Percentiles rank a stretch among this genome's conserved stretches.
Conservation (phyloP, 371 early-diverging fungal species). For the Mucor saturninus region DNA sequence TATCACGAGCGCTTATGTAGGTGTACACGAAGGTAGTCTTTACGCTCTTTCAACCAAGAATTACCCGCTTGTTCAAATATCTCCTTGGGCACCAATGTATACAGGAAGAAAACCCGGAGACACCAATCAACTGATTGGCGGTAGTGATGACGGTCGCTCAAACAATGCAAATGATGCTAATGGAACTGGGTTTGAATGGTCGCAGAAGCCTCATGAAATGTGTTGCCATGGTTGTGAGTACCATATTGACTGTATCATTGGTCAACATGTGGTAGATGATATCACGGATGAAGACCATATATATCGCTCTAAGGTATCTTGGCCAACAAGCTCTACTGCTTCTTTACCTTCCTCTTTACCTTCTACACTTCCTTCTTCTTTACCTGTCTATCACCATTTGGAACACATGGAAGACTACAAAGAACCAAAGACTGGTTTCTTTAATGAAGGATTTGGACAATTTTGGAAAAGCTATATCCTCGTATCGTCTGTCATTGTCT, state of each 20-base stretch:
- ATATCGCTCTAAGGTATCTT: not conserved
- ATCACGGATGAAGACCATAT: constrained; percentile 8
- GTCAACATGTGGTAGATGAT: constrained; percentile 28
- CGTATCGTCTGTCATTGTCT: constrained; percentile 23
- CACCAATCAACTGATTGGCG: constrained; percentile 34
- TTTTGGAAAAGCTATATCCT: constrained; percentile 48
- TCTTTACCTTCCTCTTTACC: constrained; percentile 5
- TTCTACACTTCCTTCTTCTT: not conserved
- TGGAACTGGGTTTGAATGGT: constrained; percentile 14
- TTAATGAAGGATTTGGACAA: constrained; percentile 34
- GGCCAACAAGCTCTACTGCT: constrained; percentile 4
- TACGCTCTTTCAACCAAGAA: constrained; percentile 63
- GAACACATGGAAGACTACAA: constrained; percentile 1
- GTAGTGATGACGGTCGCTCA: constrained; percentile 17
- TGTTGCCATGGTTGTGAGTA: constrained; percentile 44
- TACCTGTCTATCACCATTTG: not conserved
- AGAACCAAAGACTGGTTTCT: constrained; percentile 27
- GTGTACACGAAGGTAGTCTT: constrained; percentile 58
- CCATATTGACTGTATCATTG: constrained; percentile 43
- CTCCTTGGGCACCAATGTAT: constrained; percentile 45
- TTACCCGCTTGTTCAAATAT: constrained; percentile 61
- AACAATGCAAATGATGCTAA: not conserved
- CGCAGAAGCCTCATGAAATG: constrained; percentile 21
- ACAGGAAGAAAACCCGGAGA: constrained; percentile 43
- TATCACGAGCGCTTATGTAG: constrained; percentile 53